Evolutionary conservation across 345 rosid species (phyloP), one percentile per base, ranked within the genome.

Genomic region (Tarenaya hassleriana): DNA sequence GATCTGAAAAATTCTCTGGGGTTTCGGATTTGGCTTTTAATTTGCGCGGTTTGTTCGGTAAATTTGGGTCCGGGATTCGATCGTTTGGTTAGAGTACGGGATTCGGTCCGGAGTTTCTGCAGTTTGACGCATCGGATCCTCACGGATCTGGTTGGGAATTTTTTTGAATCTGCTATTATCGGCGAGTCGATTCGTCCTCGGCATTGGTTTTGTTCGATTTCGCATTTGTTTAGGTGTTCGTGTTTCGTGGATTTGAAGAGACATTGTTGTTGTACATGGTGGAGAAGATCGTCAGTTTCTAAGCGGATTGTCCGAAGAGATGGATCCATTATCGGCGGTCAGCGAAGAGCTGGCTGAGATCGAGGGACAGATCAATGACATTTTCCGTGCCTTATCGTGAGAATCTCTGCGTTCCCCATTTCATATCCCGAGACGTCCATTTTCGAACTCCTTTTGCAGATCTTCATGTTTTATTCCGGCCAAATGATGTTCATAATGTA

Each of bases 381-480:
- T 84, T 50, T 81, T 92, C 61, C 95, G 98, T 49, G 88, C 86
- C 56, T 50, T 92, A 27, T 79, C 94, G 98, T 92, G 65, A 80
- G 95, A 41, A 11, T 43, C 24, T 59, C 17, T 51, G 5, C 19
- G 12, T 0, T 3, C 0, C 16, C n/a, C n/a, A 14, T 17, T 12
- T 18, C 60, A 7, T 35, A 10, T 32, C 37, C 15, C 32, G 11
- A 0, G 17, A 7, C 34, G 24, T 20, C 16, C 3, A 7, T 3
- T 4, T 41, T 56, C 29, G 5, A 24, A 24, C 29, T 24, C 29
- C 29, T n/a, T n/a, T n/a, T 24, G 29, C 29, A 24, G 29, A 24
- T 24, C 29, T 24, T 24, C 29, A 24, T 24, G 5, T 24, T 24
- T n/a, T n/a, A n/a, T n/a, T n/a, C n/a, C n/a, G n/a, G n/a, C n/a